Percentiles rank a stretch among this genome's conserved stretches.
Conservation (phyloP, 2,329 filamentous ascomycete genomes). For the Hymenoscyphus scutula region DNA sequence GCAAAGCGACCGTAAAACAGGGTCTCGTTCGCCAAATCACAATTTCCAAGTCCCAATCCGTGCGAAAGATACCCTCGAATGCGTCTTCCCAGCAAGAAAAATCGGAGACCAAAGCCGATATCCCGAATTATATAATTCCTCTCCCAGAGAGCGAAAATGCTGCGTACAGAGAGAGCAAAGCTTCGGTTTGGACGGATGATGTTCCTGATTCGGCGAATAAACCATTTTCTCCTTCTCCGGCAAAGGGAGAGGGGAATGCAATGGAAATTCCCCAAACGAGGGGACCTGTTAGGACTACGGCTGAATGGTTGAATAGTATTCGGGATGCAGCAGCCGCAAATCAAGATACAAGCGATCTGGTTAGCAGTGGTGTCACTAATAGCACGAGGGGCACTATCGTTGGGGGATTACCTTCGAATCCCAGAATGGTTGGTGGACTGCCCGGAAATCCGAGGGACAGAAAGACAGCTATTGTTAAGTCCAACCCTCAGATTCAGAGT, state of each 20-base stretch:
- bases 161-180: constrained; percentile 26
- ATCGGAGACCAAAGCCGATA: background rate
- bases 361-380: background rate
- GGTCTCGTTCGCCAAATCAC: constrained; percentile 4
- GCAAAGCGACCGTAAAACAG: constrained; percentile 8
- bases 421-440: background rate
- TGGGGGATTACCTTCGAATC: background rate
- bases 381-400: background rate
- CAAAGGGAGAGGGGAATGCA: background rate
- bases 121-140: background rate
- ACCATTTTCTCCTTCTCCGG: background rate
- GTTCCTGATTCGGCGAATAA: constrained; percentile 12
- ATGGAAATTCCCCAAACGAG: constrained; percentile 19
- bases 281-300: constrained; percentile 19
- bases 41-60: constrained; percentile 3
- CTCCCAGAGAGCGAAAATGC: background rate
- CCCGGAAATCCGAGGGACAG: background rate
- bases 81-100: constrained; percentile 9
- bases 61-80: constrained; percentile 6
- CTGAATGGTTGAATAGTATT: constrained; percentile 20
- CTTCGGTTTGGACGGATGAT: constrained; percentile 33
- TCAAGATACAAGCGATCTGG: background rate
- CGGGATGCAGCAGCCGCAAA: background rate
- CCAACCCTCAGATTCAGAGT: background rate
- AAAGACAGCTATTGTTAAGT: background rate